These are phyloP conservation scores for Mentha longifolia DNA, from an alignment of 257 asterid genomes.

Conservation along the genomic window DNA sequence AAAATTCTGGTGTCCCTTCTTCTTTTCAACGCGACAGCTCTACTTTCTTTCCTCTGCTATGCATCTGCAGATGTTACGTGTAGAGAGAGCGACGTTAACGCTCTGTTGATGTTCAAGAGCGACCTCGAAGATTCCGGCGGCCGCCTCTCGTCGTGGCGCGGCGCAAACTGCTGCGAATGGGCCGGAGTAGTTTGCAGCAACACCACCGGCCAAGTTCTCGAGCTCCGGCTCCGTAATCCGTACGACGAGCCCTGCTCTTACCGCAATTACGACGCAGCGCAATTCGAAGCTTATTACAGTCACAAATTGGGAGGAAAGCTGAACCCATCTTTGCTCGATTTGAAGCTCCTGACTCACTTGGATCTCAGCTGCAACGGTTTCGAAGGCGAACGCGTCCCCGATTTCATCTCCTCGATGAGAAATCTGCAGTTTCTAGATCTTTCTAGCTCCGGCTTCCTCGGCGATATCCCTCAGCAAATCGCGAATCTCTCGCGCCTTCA, in stretches of 20 bases:
- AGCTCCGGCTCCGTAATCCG: slow-evolving; percentile 27
- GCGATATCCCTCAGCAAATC: slow-evolving; percentile 32
- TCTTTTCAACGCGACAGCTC: neutral
- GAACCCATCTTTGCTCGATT: slow-evolving; percentile 30
- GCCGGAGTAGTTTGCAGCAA: slow-evolving; percentile 28
- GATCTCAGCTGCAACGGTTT: slow-evolving; percentile 41
- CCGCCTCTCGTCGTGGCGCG: slow-evolving; percentile 37
- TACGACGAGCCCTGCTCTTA: neutral
- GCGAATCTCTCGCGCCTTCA: slow-evolving; percentile 37
- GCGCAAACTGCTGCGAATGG: slow-evolving; percentile 37
- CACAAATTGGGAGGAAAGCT: slow-evolving; percentile 33
- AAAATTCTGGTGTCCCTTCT: neutral
- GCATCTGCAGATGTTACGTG: slow-evolving; percentile 8
- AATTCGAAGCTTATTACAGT: neutral
- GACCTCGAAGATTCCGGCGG: slow-evolving; percentile 32
- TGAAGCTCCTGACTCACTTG: slow-evolving; percentile 28
- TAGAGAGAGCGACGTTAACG: slow-evolving; percentile 24
- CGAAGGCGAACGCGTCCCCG: slow-evolving; percentile 24
- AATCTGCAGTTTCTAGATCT: slow-evolving; percentile 37
- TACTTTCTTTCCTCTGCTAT: neutral
- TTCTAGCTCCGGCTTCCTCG: slow-evolving; percentile 17
- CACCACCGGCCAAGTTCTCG: slow-evolving; percentile 5
- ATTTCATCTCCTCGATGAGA: slow-evolving; percentile 32
- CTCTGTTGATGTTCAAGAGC: slow-evolving; percentile 31
- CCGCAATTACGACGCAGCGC: neutral